Conservation (phyloP, 768 basidiomycete species). For the Russula earlei region DNA sequence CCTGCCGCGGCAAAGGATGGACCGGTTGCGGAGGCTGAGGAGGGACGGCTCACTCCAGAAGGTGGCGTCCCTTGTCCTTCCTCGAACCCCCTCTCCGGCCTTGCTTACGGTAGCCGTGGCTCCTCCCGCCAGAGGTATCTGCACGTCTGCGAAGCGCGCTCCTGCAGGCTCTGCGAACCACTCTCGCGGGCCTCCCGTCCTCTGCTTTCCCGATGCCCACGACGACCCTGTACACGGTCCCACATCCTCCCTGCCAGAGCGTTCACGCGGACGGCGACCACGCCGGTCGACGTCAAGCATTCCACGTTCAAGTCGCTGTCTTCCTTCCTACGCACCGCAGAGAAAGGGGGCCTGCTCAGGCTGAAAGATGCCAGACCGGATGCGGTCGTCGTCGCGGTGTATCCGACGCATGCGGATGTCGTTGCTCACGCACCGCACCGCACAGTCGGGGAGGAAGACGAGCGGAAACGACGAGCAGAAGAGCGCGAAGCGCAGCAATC, state of each 20-base stretch:
- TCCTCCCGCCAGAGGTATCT: conserved; percentile 38
- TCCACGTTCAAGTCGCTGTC: conserved; percentile 75
- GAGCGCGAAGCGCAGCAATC: conserved; percentile 44
- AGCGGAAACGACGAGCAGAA: conserved; percentile 51
- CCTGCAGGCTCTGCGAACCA: conserved; percentile 53
- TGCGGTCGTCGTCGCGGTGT: conserved; percentile 35
- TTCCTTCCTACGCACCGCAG: conserved; percentile 66
- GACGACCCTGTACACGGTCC: conserved; percentile 63
- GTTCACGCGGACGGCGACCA: conserved; percentile 38
- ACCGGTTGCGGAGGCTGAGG: neutral
- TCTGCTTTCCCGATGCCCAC: conserved; percentile 67
- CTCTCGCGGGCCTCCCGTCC: conserved; percentile 36
- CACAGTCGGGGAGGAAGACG: conserved; percentile 60
- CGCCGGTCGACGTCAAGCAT: conserved; percentile 60
- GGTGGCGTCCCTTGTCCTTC: conserved; percentile 17
- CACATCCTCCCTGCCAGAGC: conserved; percentile 77
- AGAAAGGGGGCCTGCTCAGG: conserved; percentile 64
- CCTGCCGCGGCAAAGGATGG: neutral
- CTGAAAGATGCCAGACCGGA: conserved; percentile 48
- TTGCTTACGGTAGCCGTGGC: neutral
- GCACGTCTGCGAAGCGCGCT: conserved; percentile 49
- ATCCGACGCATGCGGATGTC: conserved; percentile 48
- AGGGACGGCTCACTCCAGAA: conserved; percentile 22
- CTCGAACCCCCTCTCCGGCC: neutral
- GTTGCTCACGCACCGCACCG: conserved; percentile 39